A percentile compares a stretch with the other conserved stretches of the same genome.
These are phyloP conservation scores for Agaricus subrufescens DNA, from an alignment of 768 basidiomycete species.

Conservation along the genomic window DNA sequence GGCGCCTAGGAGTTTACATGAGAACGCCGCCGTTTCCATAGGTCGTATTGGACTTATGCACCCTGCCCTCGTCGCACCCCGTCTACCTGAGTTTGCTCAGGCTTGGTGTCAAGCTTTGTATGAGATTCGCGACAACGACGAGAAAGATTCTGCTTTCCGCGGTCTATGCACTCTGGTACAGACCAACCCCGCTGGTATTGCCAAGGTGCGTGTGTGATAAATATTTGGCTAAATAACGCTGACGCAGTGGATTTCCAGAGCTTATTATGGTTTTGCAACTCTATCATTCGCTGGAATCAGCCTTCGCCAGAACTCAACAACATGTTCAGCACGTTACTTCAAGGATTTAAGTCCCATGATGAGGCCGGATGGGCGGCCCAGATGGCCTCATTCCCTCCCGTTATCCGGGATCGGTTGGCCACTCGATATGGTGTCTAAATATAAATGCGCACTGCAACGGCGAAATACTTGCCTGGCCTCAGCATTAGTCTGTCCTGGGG, in stretches of 20 bases:
- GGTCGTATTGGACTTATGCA: slow-evolving; percentile 94
- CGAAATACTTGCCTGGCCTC: not conserved
- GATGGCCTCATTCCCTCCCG: slow-evolving; percentile 78
- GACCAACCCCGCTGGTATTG: slow-evolving; percentile 89
- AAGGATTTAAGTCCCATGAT: slow-evolving; percentile 87
- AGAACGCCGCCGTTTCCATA: slow-evolving; percentile 98
- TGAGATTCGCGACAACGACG: slow-evolving; percentile 98
- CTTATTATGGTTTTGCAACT: slow-evolving; percentile 96
- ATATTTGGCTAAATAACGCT: not conserved
- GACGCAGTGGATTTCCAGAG: slow-evolving; percentile 45
- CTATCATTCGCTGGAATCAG: slow-evolving; percentile 91
- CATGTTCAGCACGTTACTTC: slow-evolving; percentile 90
- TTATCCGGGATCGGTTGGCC: slow-evolving; percentile 82
- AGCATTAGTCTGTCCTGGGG: slow-evolving; percentile 1
- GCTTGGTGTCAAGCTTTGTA: slow-evolving; percentile 97
- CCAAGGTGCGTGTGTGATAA: slow-evolving; percentile 59
- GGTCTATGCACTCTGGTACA: slow-evolving; percentile 96
- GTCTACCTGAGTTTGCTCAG: slow-evolving; percentile 86
- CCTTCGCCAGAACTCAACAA: slow-evolving; percentile 88
- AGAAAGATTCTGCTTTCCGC: slow-evolving; percentile 98
- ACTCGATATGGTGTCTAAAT: slow-evolving; percentile 80
- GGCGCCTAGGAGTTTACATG: slow-evolving; percentile 89
- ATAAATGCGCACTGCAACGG: not conserved
- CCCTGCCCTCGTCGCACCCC: slow-evolving; percentile 82
- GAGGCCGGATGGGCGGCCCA: slow-evolving; percentile 83